phyloP scores from a whole-genome alignment of 345 rosid species.

The Gossypium anomalum region DNA sequence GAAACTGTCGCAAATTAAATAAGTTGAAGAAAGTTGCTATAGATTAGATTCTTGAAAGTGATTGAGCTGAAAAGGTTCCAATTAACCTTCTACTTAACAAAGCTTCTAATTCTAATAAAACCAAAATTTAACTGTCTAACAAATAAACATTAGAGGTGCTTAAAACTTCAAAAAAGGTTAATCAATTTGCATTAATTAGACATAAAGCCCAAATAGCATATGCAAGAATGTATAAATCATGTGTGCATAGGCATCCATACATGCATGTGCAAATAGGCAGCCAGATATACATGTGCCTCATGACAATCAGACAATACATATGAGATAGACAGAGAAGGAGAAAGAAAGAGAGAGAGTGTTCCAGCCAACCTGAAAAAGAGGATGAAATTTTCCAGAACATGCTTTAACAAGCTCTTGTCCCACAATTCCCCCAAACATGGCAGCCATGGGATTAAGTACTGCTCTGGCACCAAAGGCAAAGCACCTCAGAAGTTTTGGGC shows the following conservation, averaged over 20 bases:
- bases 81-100: not conserved
- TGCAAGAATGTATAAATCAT: not conserved
- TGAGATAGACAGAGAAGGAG: too few relatives aligned
- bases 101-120: constrained; percentile 1
- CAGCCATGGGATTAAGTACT: constrained; percentile 96
- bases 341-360: not conserved
- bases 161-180: not conserved
- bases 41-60: not conserved
- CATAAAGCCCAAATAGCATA: not conserved
- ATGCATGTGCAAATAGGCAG: not conserved
- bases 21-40: not conserved
- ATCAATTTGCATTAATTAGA: not conserved
- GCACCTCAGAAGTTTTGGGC: constrained; percentile 66
- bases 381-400: constrained; percentile 97
- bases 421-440: constrained; percentile 97
- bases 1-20: not conserved
- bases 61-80: not conserved
- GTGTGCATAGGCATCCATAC: not conserved
- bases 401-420: constrained; percentile 99
- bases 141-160: not conserved
- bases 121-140: not conserved
- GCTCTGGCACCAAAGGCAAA: constrained; percentile 97
- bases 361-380: constrained; percentile 75
- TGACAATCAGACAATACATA: constrained; percentile 1
- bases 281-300: not conserved